Base-by-base conservation (phyloP, 257 asterid genomes). In the Rehmannia glutinosa region DNA sequence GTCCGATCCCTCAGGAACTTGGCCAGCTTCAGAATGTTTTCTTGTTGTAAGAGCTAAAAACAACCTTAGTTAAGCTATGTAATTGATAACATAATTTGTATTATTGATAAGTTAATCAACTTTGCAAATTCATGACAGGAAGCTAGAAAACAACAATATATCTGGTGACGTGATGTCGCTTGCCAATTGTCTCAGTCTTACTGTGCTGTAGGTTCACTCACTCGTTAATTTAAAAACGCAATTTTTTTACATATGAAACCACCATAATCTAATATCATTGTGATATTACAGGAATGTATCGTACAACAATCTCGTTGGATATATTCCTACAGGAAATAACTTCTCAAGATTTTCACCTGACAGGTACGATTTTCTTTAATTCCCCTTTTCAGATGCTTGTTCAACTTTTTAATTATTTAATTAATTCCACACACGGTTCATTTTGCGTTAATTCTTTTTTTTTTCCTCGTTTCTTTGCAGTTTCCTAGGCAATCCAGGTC, bases 261-360 rank as follows among this genome's bases (percentile, higher is more conserved):
- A 21, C n/a, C n/a, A n/a, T n/a, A n/a, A n/a, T n/a, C 62, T 64
- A 42, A 79, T 71, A 17, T 30, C 17, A 1, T 20, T 15, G 7
- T 9, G 7, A 49, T 52, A 43, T 61, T 58, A 41, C 86, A 93
- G 99, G 69, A 91, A 94, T n/a, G 89, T 94, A 3, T 94, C 99
- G 1, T 88, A 83, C 76, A 94, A 94, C 70, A 85, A 82, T 66
- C 83, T 94, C 24, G 91, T 67, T 5, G 97, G 99, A 35, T 76
- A 77, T 69, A 86, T 94, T 66, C 97, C 99, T 13, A 73, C 91
- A 0, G 96, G 88, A 75, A 91, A 90, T 51, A 94, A 94, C 73
- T 94, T 94, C 79, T 88, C 99, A 0, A 80, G 97, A 59, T 94
- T 94, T 80, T 73, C 87, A 16, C 91, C 97, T 0, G 96, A 91